Conservation (phyloP, 23 red algal genomes). For the Gracilaria vermiculophylla region DNA sequence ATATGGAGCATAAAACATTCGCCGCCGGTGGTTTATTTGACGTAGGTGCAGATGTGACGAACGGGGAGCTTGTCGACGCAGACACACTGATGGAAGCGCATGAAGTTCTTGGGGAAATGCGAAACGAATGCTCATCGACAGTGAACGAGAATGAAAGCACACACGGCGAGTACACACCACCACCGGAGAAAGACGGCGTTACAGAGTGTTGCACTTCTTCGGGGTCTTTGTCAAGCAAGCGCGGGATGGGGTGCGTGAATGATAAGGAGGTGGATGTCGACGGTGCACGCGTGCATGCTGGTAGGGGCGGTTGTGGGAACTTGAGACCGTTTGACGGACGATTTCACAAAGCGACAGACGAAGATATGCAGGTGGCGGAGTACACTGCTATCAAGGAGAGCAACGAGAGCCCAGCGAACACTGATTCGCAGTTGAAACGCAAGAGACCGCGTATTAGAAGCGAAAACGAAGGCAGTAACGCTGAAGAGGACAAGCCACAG, state of each 20-base stretch:
- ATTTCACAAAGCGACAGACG: neutral
- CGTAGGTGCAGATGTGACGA: neutral
- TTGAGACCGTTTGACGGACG: neutral
- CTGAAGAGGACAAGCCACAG: neutral
- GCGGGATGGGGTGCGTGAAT: neutral
- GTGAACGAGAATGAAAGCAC: neutral
- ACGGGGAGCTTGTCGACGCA: constrained; percentile 11
- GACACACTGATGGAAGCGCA: constrained; percentile 28
- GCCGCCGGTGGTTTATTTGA: constrained; percentile 24
- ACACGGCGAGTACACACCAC: neutral
- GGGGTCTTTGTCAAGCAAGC: neutral
- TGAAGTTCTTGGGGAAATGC: constrained; percentile 30
- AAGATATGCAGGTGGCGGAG: neutral
- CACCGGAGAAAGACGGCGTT: neutral
- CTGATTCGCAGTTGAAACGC: neutral
- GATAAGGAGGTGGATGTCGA: neutral
- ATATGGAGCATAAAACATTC: neutral
- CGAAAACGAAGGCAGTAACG: neutral
- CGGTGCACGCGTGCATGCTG: neutral
- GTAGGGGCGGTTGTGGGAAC: neutral
- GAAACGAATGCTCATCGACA: constrained; percentile 26
- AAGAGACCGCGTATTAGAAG: neutral
- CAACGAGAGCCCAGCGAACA: neutral
- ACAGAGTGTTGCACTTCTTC: constrained; percentile 3
- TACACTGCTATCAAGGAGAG: neutral